Evolutionary conservation across 2,329 filamentous ascomycete species (phyloP).

Genomic region (Lachnellula cervina): DNA sequence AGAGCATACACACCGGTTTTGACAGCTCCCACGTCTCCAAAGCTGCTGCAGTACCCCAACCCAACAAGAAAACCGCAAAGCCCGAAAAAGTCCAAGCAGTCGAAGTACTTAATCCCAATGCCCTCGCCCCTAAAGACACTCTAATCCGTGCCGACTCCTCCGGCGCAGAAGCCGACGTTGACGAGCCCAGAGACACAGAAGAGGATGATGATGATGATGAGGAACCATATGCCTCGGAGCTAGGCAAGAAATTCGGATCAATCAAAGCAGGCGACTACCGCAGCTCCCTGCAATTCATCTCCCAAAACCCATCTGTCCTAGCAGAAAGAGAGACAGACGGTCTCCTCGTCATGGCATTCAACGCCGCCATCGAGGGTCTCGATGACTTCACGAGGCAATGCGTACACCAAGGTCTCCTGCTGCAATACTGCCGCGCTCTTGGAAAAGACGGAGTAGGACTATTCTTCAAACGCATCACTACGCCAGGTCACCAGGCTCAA

Average conservation of each 20-base stretch:
- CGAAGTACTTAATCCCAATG: slow-evolving; percentile 71
- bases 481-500: slow-evolving; percentile 80
- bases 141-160: slow-evolving; percentile 34
- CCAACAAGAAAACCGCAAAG: slow-evolving; percentile 34
- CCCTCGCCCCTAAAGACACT: slow-evolving; percentile 37
- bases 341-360: slow-evolving; percentile 85
- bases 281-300: slow-evolving; percentile 69
- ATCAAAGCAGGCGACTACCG: slow-evolving; percentile 74
- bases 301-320: slow-evolving; percentile 71
- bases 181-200: slow-evolving; percentile 45
- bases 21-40: slow-evolving; percentile 79
- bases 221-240: slow-evolving; percentile 68
- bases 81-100: slow-evolving; percentile 48
- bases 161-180: slow-evolving; percentile 57
- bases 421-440: slow-evolving; percentile 92
- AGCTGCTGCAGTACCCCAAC: slow-evolving; percentile 31
- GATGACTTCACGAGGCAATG: slow-evolving; percentile 76
- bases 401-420: slow-evolving; percentile 85
- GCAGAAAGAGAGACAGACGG: slow-evolving; percentile 86
- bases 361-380: slow-evolving; percentile 72
- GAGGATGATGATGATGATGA: slow-evolving; percentile 63
- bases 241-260: slow-evolving; percentile 75
- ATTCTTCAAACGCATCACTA: slow-evolving; percentile 96
- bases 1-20: slow-evolving; percentile 83
- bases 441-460: slow-evolving; percentile 82